These are phyloP conservation scores for Venustampulla echinocandica DNA, from an alignment of 495 filamentous ascomycete species.

Conservation along the genomic window DNA sequence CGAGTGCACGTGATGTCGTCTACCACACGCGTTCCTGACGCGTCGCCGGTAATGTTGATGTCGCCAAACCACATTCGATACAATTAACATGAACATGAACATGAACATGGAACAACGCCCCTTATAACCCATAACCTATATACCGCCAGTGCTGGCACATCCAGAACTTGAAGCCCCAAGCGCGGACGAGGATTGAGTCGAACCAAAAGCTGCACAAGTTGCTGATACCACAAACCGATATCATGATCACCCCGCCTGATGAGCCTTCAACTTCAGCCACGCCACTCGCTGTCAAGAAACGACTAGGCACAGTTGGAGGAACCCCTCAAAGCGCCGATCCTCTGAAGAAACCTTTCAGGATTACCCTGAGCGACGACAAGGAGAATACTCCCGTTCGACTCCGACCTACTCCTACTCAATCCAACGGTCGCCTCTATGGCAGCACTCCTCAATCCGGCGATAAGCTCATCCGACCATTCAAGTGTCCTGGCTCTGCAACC, in stretches of 20 bases:
- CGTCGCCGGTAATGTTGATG: too few relatives aligned
- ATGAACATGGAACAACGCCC: too few relatives aligned
- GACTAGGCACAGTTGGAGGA: conserved; percentile 12
- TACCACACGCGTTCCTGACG: too few relatives aligned
- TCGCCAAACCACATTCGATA: too few relatives aligned
- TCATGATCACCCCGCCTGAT: conserved; percentile 20
- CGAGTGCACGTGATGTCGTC: too few relatives aligned
- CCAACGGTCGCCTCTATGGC: conserved; percentile 15
- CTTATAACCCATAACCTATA: too few relatives aligned
- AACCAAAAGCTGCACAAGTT: too few relatives aligned
- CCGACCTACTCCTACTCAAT: background rate
- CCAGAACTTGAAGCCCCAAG: too few relatives aligned
- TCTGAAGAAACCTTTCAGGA: conserved; percentile 72
- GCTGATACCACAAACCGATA: too few relatives aligned
- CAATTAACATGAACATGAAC: too few relatives aligned
- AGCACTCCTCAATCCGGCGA: conserved; percentile 46
- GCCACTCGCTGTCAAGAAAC: conserved; percentile 14
- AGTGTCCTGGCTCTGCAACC: conserved; percentile 78
- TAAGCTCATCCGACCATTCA: conserved; percentile 77
- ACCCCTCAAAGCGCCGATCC: conserved; percentile 50
- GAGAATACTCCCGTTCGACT: conserved; percentile 21
- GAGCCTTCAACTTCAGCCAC: conserved; percentile 10
- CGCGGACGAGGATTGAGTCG: too few relatives aligned
- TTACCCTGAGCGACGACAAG: conserved; percentile 21
- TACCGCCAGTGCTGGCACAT: too few relatives aligned